Percentiles rank a stretch among this genome's conserved stretches.
Evolutionary conservation across 1,284 basidiomycete species (phyloP).

Genomic region (Sanguinoderma infundibulare): DNA sequence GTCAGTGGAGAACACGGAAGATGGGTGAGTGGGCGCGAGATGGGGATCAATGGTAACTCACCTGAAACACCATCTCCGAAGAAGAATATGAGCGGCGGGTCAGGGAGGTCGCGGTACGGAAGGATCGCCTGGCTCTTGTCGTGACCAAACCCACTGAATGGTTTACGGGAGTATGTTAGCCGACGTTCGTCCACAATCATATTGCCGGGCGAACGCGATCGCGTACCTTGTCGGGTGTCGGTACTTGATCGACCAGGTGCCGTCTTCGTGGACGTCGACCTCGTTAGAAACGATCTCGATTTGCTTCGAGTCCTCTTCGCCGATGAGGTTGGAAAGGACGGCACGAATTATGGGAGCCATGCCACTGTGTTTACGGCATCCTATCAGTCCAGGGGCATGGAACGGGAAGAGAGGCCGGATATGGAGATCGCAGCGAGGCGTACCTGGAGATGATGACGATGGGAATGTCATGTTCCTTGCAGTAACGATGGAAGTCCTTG

Average conservation of each 20-base stretch:
- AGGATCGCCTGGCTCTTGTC: slow-evolving; percentile 93
- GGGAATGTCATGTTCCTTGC: slow-evolving; percentile 77
- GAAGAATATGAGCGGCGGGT: slow-evolving; percentile 88
- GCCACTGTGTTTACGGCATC: slow-evolving; percentile 54
- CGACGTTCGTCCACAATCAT: background rate
- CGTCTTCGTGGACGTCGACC: slow-evolving; percentile 66
- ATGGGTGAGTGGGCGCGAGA: background rate
- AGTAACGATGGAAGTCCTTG: slow-evolving; percentile 84
- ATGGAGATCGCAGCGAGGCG: slow-evolving; percentile 18
- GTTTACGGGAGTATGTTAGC: background rate
- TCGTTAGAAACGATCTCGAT: slow-evolving; percentile 94
- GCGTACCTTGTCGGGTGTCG: slow-evolving; percentile 83
- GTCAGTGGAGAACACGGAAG: background rate
- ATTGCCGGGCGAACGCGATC: background rate
- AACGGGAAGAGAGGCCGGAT: background rate
- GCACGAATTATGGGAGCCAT: slow-evolving; percentile 93
- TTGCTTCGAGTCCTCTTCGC: slow-evolving; percentile 69
- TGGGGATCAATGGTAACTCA: slow-evolving; percentile 37
- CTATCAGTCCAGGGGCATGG: background rate
- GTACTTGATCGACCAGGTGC: slow-evolving; percentile 86
- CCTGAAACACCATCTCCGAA: slow-evolving; percentile 95
- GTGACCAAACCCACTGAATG: slow-evolving; percentile 79
- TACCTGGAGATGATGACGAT: slow-evolving; percentile 92
- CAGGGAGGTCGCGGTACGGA: slow-evolving; percentile 74
- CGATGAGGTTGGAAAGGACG: slow-evolving; percentile 81